Percentiles rank a stretch among this genome's conserved stretches.
Conservation (phyloP, 2,329 filamentous ascomycete genomes). For the Penicillium oxalicum region DNA sequence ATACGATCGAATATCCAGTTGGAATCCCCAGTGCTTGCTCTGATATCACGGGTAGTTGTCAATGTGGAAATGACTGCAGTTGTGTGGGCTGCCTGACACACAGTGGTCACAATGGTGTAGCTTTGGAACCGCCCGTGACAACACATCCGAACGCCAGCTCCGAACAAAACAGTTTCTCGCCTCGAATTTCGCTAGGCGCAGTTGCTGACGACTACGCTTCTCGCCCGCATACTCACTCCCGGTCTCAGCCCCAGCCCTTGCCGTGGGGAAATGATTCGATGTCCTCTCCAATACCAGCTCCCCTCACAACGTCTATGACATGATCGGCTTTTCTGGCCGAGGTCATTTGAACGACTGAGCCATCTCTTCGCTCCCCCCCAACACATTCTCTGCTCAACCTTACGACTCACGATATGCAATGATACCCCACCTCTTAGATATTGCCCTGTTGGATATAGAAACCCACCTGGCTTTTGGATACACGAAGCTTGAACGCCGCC, state of each 20-base stretch:
- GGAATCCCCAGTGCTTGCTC: constrained; percentile 38
- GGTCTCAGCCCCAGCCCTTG: constrained; percentile 9
- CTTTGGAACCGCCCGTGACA: constrained; percentile 23
- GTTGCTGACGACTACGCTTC: constrained; percentile 8
- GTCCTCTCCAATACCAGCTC: constrained; percentile 21
- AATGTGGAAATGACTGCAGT: constrained; percentile 48
- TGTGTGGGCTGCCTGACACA: constrained; percentile 51
- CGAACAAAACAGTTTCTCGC: background rate
- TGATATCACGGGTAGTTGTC: constrained; percentile 46
- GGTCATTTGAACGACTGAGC: no score
- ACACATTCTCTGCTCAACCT: background rate
- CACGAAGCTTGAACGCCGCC: no score
- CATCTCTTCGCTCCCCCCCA: background rate
- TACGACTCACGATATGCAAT: constrained; percentile 22
- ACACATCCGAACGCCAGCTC: constrained; percentile 5
- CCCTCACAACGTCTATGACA: constrained; percentile 19
- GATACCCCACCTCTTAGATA: constrained; percentile 23
- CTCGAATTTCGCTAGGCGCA: background rate
- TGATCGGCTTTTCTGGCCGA: constrained; percentile 1
- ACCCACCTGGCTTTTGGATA: background rate
- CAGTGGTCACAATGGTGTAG: constrained; percentile 44
- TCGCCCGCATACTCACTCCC: no score
- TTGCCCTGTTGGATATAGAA: background rate
- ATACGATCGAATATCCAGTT: constrained; percentile 39
- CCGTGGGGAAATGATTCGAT: constrained; percentile 15